phyloP scores from a whole-genome alignment of 78 protist species.

The Mantamonas sphyraenae region DNA sequence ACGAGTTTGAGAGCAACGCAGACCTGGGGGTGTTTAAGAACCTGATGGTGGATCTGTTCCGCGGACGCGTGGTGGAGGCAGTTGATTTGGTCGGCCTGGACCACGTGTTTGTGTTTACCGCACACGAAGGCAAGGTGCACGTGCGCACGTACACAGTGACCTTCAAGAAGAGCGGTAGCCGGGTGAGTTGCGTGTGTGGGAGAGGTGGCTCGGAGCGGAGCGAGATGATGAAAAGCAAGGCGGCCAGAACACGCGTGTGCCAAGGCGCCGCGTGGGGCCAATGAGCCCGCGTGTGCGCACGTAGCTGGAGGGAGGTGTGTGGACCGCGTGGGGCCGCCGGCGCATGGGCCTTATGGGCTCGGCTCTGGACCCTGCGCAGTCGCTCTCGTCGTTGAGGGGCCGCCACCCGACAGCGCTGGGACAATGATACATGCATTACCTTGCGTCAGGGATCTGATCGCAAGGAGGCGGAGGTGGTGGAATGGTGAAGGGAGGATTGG shows the following conservation, averaged over 20 bases:
- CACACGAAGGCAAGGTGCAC: conserved; percentile 11
- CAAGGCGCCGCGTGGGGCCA: too few relatives aligned
- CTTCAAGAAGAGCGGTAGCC: conserved; percentile 51
- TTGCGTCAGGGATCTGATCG: too few relatives aligned
- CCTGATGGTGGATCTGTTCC: conserved; percentile 69
- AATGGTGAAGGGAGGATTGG: background rate
- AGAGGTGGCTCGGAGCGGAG: background rate
- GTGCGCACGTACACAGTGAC: conserved; percentile 41
- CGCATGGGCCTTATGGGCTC: too few relatives aligned
- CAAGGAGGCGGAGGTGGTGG: background rate
- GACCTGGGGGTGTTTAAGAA: conserved; percentile 25
- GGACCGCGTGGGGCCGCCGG: too few relatives aligned
- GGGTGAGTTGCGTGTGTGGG: background rate
- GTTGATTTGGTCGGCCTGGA: conserved; percentile 66
- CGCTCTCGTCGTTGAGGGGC: background rate
- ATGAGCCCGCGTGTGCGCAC: too few relatives aligned
- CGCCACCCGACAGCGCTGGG: background rate
- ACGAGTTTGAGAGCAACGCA: conserved; percentile 47
- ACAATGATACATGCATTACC: background rate
- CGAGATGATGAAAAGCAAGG: background rate
- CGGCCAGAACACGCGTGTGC: too few relatives aligned
- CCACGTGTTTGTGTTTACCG: conserved; percentile 59
- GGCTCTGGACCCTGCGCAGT: too few relatives aligned
- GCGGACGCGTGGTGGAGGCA: conserved; percentile 47
- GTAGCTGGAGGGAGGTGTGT: too few relatives aligned